These are phyloP conservation scores for Apiotrichum sp. DNA, from an alignment of 1,284 basidiomycete genomes.

Conservation along the genomic window DNA sequence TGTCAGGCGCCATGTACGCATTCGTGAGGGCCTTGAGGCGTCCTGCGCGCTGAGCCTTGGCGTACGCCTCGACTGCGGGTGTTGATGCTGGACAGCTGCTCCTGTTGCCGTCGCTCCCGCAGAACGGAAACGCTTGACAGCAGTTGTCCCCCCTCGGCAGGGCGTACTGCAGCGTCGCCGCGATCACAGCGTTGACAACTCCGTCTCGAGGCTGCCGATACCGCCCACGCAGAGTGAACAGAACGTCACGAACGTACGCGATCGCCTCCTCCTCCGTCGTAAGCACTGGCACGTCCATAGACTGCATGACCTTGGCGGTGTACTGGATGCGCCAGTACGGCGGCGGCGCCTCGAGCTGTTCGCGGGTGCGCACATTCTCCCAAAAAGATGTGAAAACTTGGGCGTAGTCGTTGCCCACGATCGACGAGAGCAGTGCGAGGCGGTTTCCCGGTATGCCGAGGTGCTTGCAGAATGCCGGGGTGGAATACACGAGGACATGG, in stretches of 20 bases:
- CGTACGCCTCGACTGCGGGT: slow-evolving; percentile 21
- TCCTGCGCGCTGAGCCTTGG: slow-evolving; percentile 25
- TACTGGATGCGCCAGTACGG: slow-evolving; percentile 39
- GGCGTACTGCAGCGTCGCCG: slow-evolving; percentile 44
- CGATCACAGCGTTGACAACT: slow-evolving; percentile 38
- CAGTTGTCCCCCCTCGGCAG: slow-evolving; percentile 29
- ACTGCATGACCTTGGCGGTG: slow-evolving; percentile 10
- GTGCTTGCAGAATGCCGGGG: slow-evolving; percentile 58
- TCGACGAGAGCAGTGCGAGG: slow-evolving; percentile 73
- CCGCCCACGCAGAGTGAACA: slow-evolving; percentile 24
- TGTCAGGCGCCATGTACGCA: slow-evolving; percentile 33
- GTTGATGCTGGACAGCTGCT: background rate
- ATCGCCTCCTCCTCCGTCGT: slow-evolving; percentile 22
- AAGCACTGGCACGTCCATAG: slow-evolving; percentile 35
- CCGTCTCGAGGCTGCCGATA: slow-evolving; percentile 19
- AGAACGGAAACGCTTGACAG: slow-evolving; percentile 39
- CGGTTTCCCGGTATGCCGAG: slow-evolving; percentile 64
- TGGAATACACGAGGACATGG: slow-evolving; percentile 57
- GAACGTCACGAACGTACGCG: slow-evolving; percentile 30
- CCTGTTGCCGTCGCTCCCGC: slow-evolving; percentile 39
- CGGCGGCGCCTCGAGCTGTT: slow-evolving; percentile 44
- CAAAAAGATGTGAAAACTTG: slow-evolving; percentile 47
- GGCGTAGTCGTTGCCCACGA: slow-evolving; percentile 80
- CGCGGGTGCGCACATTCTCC: slow-evolving; percentile 16
- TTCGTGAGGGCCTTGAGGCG: slow-evolving; percentile 23